Evolutionary conservation across 495 filamentous ascomycete species (phyloP).

Genomic region (Hypoxylon crocopeplum): DNA sequence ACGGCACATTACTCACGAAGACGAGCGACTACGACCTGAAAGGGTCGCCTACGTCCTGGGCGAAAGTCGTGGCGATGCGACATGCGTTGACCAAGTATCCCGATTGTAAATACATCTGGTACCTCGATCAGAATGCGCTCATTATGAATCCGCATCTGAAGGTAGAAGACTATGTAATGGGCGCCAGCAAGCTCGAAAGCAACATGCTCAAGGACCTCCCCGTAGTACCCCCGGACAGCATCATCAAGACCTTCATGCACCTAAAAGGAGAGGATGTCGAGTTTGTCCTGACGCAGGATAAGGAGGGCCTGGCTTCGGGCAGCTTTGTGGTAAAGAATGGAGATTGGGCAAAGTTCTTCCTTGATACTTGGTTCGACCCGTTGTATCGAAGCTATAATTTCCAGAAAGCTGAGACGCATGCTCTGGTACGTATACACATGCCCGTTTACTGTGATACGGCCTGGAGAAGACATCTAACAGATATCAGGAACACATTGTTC

Average conservation of each 20-base stretch:
- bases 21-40: constrained; percentile 77
- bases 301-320: constrained; percentile 73
- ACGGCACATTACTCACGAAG: constrained; percentile 82
- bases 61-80: constrained; percentile 81
- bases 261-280: constrained; percentile 78
- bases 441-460: not conserved
- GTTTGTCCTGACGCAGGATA: constrained; percentile 84
- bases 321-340: constrained; percentile 85
- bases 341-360: constrained; percentile 89
- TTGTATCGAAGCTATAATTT: constrained; percentile 93
- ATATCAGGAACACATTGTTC: constrained; percentile 81
- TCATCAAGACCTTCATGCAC: constrained; percentile 93
- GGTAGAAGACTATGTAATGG: constrained; percentile 74
- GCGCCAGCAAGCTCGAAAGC: constrained; percentile 68
- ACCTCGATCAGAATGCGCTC: constrained; percentile 79
- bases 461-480: constrained; percentile 28
- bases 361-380: constrained; percentile 97
- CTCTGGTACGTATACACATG: constrained; percentile 67
- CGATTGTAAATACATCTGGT: constrained; percentile 79
- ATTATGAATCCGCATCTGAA: constrained; percentile 83
- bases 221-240: constrained; percentile 91
- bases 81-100: constrained; percentile 86
- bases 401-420: constrained; percentile 91
- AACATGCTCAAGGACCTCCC: constrained; percentile 84
- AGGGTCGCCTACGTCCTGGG: constrained; percentile 73